These are phyloP conservation scores for Arthroderma uncinatum DNA, from an alignment of 2,329 filamentous ascomycete genomes.

Conservation along the genomic window DNA sequence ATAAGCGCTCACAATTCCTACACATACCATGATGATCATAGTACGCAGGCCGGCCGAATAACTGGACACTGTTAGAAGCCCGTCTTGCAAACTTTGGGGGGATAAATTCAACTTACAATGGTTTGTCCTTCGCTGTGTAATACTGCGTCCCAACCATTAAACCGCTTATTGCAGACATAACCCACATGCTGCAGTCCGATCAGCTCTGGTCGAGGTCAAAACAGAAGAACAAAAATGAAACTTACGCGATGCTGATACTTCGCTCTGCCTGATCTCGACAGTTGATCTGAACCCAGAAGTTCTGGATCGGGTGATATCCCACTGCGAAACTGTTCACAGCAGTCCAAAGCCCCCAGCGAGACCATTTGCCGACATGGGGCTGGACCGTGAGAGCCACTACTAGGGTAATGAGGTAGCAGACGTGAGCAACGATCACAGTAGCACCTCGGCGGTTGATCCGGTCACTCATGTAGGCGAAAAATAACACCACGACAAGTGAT, in stretches of 20 bases:
- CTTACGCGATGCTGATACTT: constrained; percentile 42
- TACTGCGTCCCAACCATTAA: constrained; percentile 44
- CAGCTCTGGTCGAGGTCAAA: not conserved
- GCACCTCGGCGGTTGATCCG: constrained; percentile 35
- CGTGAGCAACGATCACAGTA: constrained; percentile 36
- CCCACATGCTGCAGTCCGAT: constrained; percentile 20
- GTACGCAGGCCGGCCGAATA: constrained; percentile 37
- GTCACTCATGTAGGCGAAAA: constrained; percentile 42
- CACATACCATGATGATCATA: constrained; percentile 37
- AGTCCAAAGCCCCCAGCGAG: constrained; percentile 43
- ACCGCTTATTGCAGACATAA: constrained; percentile 43
- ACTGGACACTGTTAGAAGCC: constrained; percentile 16
- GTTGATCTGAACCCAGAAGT: constrained; percentile 45
- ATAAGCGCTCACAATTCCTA: constrained; percentile 32
- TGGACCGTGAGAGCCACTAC: constrained; percentile 34
- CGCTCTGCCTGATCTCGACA: constrained; percentile 38
- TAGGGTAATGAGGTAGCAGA: constrained; percentile 37
- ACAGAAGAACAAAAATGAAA: constrained; percentile 1
- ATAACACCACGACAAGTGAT: constrained; percentile 39
- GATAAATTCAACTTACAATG: constrained; percentile 23
- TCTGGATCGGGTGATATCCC: constrained; percentile 45
- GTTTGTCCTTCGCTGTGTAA: constrained; percentile 35
- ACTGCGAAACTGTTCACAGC: constrained; percentile 42
- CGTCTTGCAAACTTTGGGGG: not conserved
- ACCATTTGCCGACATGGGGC: constrained; percentile 39